Evolutionary conservation across 2,329 filamentous ascomycete species (phyloP), one percentile per base, ranked within the genome.

Genomic region (Xylaria sp.): DNA sequence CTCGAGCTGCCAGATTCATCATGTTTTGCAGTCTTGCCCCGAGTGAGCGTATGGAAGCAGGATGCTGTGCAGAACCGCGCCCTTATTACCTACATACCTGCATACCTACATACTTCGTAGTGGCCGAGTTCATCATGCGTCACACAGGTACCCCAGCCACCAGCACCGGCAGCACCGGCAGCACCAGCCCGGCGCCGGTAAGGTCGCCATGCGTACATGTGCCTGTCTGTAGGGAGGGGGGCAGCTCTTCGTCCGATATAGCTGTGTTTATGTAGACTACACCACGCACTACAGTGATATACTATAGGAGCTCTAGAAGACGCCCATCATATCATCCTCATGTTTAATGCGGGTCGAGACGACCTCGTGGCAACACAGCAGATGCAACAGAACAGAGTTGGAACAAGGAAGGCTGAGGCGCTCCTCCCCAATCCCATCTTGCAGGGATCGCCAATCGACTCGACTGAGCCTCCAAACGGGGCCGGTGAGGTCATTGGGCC

Each of bases 341-440:
- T n/a, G n/a, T n/a, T 52, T 58, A 56, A 52, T 54, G 50, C 55
- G 50, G 50, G 42, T 51, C 53, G 44, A 55, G 39, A 41, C 49
- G 44, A 59, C 51, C 56, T 59, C 56, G 56, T 59, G 56, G 56
- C 53, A 52, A 42, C 48, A 55, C 52, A 52, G 40, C 48, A 52
- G 48, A 57, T 55, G 56, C 56, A 61, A 37, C 52, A 50, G 54
- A 61, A 37, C 52, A 50, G 54, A 51, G 57, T 50, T 54, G 39
- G 44, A 39, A 26, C 46, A 42, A 48, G 50, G 49, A 57, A 57
- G 52, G 56, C 56, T 57, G 59, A 61, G 56, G 59, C 53, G 42
- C 41, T 56, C 48, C 49, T 11, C 44, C 49, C 39, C 42, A 43
- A 42, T n/a, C n/a, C 53, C 44, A 34, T 49, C 49, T 38, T 45